These are phyloP conservation scores for Kodamaea restingae DNA, from an alignment of 805 yeast genomes.

Conservation along the genomic window DNA sequence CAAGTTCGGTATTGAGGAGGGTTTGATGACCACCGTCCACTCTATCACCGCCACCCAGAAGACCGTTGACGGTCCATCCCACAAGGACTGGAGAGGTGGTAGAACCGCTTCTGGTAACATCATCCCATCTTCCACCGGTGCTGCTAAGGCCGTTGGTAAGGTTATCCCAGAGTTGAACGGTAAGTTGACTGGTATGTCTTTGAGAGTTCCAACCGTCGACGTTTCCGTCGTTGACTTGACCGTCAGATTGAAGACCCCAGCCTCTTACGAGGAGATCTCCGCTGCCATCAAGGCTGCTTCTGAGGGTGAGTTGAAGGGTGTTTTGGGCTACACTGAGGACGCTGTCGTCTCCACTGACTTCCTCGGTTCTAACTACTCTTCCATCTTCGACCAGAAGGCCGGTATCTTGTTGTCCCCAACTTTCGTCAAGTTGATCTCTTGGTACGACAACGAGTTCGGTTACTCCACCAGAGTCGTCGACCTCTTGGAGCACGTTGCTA, in stretches of 20 bases:
- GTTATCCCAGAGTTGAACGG: constrained; percentile 36
- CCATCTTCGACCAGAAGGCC: constrained; percentile 32
- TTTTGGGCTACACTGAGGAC: constrained; percentile 34
- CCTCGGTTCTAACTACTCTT: constrained; percentile 27
- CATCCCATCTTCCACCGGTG: constrained; percentile 36
- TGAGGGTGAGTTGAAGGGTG: constrained; percentile 32
- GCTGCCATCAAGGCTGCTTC: constrained; percentile 30
- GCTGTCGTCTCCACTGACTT: constrained; percentile 34
- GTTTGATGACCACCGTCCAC: constrained; percentile 37
- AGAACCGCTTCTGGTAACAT: constrained; percentile 36
- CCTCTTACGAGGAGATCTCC: constrained; percentile 32
- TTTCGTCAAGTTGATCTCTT: constrained; percentile 33
- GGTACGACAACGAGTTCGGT: constrained; percentile 37
- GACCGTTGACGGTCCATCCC: constrained; percentile 37
- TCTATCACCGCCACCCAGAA: constrained; percentile 37
- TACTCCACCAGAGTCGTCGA: constrained; percentile 36
- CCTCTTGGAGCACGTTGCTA: constrained; percentile 31
- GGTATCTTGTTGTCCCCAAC: constrained; percentile 35
- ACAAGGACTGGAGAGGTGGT: constrained; percentile 39
- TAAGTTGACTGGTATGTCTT: constrained; percentile 34
- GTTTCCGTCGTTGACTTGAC: constrained; percentile 36
- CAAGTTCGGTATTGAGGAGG: constrained; percentile 33
- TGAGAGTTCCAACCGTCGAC: constrained; percentile 35
- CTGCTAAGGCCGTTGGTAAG: constrained; percentile 37
- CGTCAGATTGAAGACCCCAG: constrained; percentile 27